These are phyloP conservation scores for Debaryomyces fabryi DNA, from an alignment of 1,139 yeast genomes.

Conservation along the genomic window DNA sequence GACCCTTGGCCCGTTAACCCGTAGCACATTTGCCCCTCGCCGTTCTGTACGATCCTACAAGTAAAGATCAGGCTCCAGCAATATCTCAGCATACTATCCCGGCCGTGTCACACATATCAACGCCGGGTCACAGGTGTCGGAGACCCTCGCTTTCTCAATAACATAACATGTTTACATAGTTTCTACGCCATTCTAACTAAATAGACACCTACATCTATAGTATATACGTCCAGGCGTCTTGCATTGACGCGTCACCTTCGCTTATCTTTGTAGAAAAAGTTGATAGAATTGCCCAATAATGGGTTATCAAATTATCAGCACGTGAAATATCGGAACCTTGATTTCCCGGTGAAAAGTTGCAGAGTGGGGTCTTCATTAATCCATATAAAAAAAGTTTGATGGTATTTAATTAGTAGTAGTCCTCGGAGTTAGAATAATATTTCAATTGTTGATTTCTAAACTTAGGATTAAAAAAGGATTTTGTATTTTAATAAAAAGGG, in stretches of 20 bases:
- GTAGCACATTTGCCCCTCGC: background rate
- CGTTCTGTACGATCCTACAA: background rate
- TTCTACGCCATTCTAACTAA: background rate
- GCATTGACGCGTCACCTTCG: background rate
- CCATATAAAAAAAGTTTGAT: background rate
- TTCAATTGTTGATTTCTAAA: background rate
- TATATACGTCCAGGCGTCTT: background rate
- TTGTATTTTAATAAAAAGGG: background rate
- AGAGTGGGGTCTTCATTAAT: conserved; percentile 2
- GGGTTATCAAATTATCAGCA: background rate
- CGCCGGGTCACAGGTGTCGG: background rate
- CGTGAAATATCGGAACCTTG: conserved; percentile 5
- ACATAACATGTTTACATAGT: background rate
- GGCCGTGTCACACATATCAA: background rate
- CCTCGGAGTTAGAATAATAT: background rate
- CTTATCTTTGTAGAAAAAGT: background rate
- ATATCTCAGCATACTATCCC: background rate
- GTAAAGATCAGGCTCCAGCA: background rate
- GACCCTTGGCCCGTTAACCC: background rate
- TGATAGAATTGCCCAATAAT: background rate
- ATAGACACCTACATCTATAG: background rate
- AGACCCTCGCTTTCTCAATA: background rate
- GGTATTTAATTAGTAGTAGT: background rate
- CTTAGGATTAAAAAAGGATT: background rate
- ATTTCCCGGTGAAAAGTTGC: conserved; percentile 1